Conservation (phyloP, 2,329 filamentous ascomycete genomes). For the Hymenoscyphus salicellus region DNA sequence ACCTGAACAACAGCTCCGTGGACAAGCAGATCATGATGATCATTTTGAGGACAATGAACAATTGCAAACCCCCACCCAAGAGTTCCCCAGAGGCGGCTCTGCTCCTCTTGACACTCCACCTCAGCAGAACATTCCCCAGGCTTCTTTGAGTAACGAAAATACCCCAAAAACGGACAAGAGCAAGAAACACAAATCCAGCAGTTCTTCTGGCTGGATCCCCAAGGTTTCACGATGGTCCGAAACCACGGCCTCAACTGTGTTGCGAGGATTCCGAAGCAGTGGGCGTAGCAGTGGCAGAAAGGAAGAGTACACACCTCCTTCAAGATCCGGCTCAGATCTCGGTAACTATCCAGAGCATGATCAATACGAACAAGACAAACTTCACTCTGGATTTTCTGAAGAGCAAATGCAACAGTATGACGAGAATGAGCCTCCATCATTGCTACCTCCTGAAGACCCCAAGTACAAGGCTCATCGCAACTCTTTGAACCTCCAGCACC, state of each 20-base stretch:
- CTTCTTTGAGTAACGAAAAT: conserved; percentile 68
- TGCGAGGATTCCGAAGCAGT: conserved; percentile 71
- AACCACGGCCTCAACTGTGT: conserved; percentile 85
- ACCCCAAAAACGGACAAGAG: conserved; percentile 69
- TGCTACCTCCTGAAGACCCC: conserved; percentile 55
- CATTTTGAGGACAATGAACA: conserved; percentile 59
- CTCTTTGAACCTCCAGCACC: conserved; percentile 75
- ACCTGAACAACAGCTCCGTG: conserved; percentile 39
- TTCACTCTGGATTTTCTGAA: conserved; percentile 56
- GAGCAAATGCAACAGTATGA: conserved; percentile 40
- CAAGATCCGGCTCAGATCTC: conserved; percentile 74
- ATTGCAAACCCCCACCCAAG: conserved; percentile 59
- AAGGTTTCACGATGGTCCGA: conserved; percentile 98
- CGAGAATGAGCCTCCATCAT: conserved; percentile 28
- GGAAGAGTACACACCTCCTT: conserved; percentile 60
- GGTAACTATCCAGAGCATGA: conserved; percentile 62
- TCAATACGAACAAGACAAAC: conserved; percentile 58
- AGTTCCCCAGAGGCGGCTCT: conserved; percentile 51
- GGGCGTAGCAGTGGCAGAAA: conserved; percentile 55
- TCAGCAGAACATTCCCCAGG: conserved; percentile 41
- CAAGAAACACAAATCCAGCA: conserved; percentile 84
- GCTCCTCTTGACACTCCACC: conserved; percentile 59
- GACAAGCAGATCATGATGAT: conserved; percentile 48
- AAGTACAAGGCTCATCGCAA: conserved; percentile 82
- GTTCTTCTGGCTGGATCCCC: conserved; percentile 75